phyloP scores from a whole-genome alignment of 495 filamentous ascomycete genomes.

The Chaetomium tenue region DNA sequence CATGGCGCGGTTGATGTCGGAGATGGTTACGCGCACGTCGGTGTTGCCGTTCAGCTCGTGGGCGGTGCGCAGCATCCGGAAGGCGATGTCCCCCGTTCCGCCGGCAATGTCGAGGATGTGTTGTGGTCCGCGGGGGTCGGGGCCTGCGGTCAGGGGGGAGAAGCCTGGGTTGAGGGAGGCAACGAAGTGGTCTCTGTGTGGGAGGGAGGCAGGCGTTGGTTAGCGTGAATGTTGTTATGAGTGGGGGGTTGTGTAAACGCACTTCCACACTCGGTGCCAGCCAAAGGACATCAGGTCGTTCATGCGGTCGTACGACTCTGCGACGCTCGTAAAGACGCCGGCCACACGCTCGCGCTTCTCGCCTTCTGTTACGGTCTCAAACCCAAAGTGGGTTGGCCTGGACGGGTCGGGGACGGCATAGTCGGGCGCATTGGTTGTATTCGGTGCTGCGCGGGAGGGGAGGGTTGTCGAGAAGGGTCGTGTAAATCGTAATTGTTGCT shows the following conservation, averaged over 20 bases:
- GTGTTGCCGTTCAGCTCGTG: conserved; percentile 78
- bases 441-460: conserved; percentile 13
- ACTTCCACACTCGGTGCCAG: conserved; percentile 95
- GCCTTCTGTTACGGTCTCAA: conserved; percentile 77
- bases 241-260: conserved; percentile 15
- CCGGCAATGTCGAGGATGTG: conserved; percentile 96
- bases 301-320: conserved; percentile 89
- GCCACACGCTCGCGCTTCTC: conserved; percentile 71
- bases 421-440: conserved; percentile 29
- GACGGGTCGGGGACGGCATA: conserved; percentile 49
- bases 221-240: conserved; percentile 16
- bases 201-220: background rate
- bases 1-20: conserved; percentile 96
- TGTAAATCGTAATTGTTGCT: conserved; percentile 20
- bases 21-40: conserved; percentile 76
- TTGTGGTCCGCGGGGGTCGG: conserved; percentile 43
- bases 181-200: conserved; percentile 79
- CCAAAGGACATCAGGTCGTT: conserved; percentile 99
- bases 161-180: conserved; percentile 85
- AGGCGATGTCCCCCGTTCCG: conserved; percentile 96
- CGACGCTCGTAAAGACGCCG: conserved; percentile 92
- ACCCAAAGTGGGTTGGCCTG: conserved; percentile 89
- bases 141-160: conserved; percentile 46
- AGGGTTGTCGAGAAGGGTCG: conserved; percentile 29
- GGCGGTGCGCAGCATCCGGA: conserved; percentile 90